Evolutionary conservation across 2,329 filamentous ascomycete species (phyloP), one percentile per base, ranked within the genome.

Genomic region (Hypomyces rosellus): DNA sequence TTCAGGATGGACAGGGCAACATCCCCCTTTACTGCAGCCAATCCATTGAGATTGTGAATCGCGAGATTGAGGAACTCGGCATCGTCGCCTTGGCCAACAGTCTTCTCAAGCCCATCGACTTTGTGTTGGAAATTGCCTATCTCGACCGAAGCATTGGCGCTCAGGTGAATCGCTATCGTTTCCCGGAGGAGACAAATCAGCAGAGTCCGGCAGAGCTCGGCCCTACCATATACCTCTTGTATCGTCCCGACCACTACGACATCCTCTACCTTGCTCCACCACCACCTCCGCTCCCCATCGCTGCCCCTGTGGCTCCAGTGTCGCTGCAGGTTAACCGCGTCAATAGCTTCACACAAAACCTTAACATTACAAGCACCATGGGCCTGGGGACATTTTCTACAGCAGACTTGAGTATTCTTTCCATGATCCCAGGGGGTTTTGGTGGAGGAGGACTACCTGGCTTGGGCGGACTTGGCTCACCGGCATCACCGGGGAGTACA

Each of bases 1-100:
- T 95, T 22, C 70, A 74, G 5, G 79, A 81, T 47, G 73, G 69
- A n/a, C 63, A 67, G 34, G 74, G 74, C 45, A n/a, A n/a, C n/a
- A 72, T 93, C 34, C 77, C 82, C 13, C 74, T 82, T 20, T 92
- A 93, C 67, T 89, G 86, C 64, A 67, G 76, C 37, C 76, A 78
- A 13, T 79, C 78, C 53, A 83, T 97, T 55, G 86, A 95, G 64
- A 81, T 86, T 0, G 77, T 85, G 14, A 80, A 85, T 58, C 82
- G 84, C 46, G 92, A 97, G 70, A 95, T 97, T 55, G 93, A 99
- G 59, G 84, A 96, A 60, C 73, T 96, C n/a, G 88, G 89, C 40
- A 77, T 97, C 55, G 82, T 82, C 53, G 81, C 89, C 2, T 74
- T 97, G 45, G 81, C 86, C 54, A 84, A 92, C 55, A 80, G 89